Evolutionary conservation across 345 rosid species (phyloP).

Genomic region (Lepidium aucheri): DNA sequence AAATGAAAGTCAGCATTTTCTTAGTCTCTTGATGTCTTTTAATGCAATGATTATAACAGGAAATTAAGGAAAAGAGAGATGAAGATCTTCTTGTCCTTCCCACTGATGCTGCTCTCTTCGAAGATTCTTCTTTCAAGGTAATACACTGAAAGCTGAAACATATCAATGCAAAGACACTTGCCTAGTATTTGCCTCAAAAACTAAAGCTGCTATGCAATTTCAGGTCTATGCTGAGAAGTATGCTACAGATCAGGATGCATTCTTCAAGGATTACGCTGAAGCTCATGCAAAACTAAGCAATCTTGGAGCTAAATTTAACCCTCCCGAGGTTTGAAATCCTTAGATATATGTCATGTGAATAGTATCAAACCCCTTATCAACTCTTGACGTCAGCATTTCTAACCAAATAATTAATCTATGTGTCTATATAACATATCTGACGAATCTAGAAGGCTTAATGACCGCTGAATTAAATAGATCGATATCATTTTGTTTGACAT

Average conservation of each 20-base stretch:
- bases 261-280: conserved; percentile 91
- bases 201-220: conserved; percentile 13
- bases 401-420: too few species aligned
- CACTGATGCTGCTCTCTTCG: conserved; percentile 86
- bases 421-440: neutral
- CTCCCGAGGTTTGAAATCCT: conserved; percentile 69
- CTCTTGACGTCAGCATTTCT: neutral
- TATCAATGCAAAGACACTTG: conserved; percentile 5
- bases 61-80: conserved; percentile 68
- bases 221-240: conserved; percentile 92
- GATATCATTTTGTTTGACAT: neutral
- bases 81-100: conserved; percentile 87
- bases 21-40: neutral
- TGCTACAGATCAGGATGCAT: conserved; percentile 74
- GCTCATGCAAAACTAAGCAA: conserved; percentile 93
- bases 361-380: conserved; percentile 31
- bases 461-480: neutral
- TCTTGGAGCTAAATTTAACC: conserved; percentile 87
- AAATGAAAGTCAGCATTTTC: neutral
- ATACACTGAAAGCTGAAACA: conserved; percentile 1
- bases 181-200: neutral
- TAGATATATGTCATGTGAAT: conserved; percentile 29
- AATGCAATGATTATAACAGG: conserved; percentile 32
- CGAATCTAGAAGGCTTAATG: neutral
- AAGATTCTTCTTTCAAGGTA: conserved; percentile 89